A percentile compares a stretch with the other conserved stretches of the same genome.
phyloP scores from a whole-genome alignment of 768 basidiomycete species.

The Pleurotus djamor region DNA sequence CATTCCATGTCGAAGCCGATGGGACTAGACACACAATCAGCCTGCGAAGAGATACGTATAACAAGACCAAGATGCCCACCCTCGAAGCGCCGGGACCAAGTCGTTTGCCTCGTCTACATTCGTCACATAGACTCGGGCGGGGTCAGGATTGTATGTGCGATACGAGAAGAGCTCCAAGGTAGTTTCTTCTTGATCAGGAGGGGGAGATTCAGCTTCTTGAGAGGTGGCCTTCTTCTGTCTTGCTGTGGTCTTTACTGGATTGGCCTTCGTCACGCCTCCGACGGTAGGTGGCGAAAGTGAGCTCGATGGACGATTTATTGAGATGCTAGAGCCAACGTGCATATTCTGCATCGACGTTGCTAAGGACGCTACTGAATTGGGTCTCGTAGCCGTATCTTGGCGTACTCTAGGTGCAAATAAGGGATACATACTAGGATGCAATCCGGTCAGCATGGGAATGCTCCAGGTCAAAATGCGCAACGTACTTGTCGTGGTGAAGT shows the following conservation, averaged over 20 bases:
- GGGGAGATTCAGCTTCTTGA: background rate
- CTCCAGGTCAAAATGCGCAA: too few relatives aligned
- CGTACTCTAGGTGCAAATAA: background rate
- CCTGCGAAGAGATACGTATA: background rate
- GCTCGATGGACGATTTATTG: background rate
- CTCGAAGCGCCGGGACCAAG: slow-evolving; percentile 21
- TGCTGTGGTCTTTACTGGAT: background rate
- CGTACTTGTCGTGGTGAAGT: too few relatives aligned
- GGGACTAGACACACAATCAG: slow-evolving; percentile 13
- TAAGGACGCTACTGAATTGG: background rate
- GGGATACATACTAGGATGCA: background rate
- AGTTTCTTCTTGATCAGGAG: slow-evolving; percentile 11
- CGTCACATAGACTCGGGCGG: slow-evolving; percentile 22
- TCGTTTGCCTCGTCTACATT: slow-evolving; percentile 28
- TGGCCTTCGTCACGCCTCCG: too few relatives aligned
- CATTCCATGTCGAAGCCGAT: slow-evolving; percentile 32
- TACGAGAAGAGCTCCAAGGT: slow-evolving; percentile 19
- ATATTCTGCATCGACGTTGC: background rate
- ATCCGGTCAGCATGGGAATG: too few relatives aligned
- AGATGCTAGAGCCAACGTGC: background rate
- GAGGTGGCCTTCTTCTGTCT: background rate
- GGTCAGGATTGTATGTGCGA: slow-evolving; percentile 21
- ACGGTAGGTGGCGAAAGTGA: too few relatives aligned
- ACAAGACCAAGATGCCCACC: slow-evolving; percentile 11
- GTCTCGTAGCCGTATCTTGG: background rate